Conservation (phyloP, 2,329 filamentous ascomycete species). For the Zelopaecilomyces penicillatus region DNA sequence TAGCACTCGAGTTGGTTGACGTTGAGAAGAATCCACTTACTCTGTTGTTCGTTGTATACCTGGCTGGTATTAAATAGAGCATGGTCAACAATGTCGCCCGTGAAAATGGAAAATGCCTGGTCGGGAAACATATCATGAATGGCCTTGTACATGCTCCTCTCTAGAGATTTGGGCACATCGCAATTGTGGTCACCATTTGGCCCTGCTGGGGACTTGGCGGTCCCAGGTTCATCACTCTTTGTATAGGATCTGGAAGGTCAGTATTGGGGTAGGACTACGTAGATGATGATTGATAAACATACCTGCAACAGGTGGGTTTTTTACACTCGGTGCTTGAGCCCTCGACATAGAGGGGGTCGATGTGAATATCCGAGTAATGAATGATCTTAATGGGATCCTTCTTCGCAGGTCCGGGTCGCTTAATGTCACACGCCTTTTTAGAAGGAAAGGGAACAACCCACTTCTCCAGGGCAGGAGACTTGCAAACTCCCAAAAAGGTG, state of each 20-base stretch:
- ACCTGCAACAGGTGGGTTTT: conserved; percentile 52
- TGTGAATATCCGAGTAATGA: conserved; percentile 52
- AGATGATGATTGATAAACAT: conserved; percentile 6
- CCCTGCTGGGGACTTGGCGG: conserved; percentile 40
- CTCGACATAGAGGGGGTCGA: conserved; percentile 45
- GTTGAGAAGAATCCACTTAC: conserved; percentile 10
- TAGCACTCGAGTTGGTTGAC: neutral
- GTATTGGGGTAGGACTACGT: no score
- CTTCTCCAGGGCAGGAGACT: conserved; percentile 35
- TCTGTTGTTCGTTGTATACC: conserved; percentile 21
- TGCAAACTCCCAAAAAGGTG: conserved; percentile 44
- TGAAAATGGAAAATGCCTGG: conserved; percentile 47
- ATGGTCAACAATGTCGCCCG: conserved; percentile 50
- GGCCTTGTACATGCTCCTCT: conserved; percentile 46
- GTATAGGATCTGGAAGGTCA: conserved; percentile 32
- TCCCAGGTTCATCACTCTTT: conserved; percentile 36
- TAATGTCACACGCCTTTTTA: conserved; percentile 24
- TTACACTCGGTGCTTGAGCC: conserved; percentile 47
- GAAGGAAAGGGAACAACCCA: conserved; percentile 37
- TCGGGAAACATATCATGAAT: conserved; percentile 38
- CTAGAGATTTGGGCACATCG: conserved; percentile 41
- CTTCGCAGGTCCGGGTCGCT: conserved; percentile 33
- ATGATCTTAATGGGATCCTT: conserved; percentile 43
- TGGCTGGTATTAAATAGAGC: conserved; percentile 38
- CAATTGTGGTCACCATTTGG: conserved; percentile 45